Conservation (phyloP, 2,329 filamentous ascomycete genomes). For the Tolypocladium cylindrosporum region DNA sequence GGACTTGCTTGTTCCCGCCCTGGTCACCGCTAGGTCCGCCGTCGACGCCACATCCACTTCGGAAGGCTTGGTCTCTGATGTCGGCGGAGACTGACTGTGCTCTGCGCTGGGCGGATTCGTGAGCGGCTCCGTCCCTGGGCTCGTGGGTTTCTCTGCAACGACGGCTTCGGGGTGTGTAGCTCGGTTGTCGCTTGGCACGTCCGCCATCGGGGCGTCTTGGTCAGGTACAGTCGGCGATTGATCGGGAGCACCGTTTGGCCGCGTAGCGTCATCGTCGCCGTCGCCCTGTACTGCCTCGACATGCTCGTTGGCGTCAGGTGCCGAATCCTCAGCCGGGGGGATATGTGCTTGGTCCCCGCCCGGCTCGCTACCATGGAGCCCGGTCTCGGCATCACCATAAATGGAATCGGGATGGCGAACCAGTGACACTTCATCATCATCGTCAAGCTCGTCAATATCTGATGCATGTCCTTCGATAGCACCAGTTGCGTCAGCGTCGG, state of each 20-base stretch:
- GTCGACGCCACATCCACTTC: conserved; percentile 35
- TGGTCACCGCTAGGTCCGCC: conserved; percentile 21
- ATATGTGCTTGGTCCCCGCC: not conserved
- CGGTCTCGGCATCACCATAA: conserved; percentile 3
- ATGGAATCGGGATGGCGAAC: conserved; percentile 18
- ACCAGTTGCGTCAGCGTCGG: conserved; percentile 8
- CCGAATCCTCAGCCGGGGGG: not conserved
- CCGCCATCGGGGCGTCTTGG: not conserved
- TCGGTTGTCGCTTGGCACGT: not conserved
- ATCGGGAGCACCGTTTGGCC: not conserved
- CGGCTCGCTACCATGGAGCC: not conserved
- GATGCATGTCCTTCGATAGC: not conserved
- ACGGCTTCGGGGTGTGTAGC: not conserved
- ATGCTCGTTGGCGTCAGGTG: not conserved
- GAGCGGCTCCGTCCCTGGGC: conserved; percentile 30
- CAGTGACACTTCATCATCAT: conserved; percentile 22
- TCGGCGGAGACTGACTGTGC: conserved; percentile 36
- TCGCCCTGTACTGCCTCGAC: not conserved
- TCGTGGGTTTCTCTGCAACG: conserved; percentile 20
- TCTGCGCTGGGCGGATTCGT: conserved; percentile 34
- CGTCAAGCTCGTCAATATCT: conserved; percentile 1
- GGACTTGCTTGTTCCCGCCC: conserved; percentile 20
- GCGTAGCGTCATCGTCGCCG: not conserved
- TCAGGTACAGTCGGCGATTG: no score
- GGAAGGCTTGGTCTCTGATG: conserved; percentile 40